A percentile compares a stretch with the other conserved stretches of the same genome.
These are phyloP conservation scores for Paracoccidioides lutzii DNA, from an alignment of 2,329 filamentous ascomycete genomes.

Conservation along the genomic window DNA sequence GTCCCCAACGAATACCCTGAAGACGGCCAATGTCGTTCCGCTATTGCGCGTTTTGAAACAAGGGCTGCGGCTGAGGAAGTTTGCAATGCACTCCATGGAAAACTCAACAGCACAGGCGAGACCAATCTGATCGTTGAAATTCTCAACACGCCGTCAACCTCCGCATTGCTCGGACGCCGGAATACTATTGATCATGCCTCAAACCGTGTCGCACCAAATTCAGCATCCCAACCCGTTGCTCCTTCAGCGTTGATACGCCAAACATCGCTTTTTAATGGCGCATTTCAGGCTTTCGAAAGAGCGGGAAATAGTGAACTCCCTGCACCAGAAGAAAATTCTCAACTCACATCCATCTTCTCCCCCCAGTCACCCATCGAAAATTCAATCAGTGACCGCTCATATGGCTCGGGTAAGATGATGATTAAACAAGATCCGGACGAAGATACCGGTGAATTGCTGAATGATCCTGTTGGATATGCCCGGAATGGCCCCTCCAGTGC, in stretches of 20 bases:
- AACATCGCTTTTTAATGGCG: conserved; percentile 45
- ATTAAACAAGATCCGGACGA: conserved; percentile 53
- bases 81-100: conserved; percentile 46
- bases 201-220: conserved; percentile 10
- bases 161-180: conserved; percentile 29
- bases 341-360: conserved; percentile 46
- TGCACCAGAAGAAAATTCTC: conserved; percentile 36
- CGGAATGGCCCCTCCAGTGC: conserved; percentile 49
- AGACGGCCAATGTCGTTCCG: conserved; percentile 41
- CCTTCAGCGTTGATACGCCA: conserved; percentile 34
- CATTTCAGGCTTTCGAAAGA: conserved; percentile 46
- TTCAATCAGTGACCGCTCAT: conserved; percentile 38
- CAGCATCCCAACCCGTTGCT: conserved; percentile 11
- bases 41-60: conserved; percentile 47
- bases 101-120: conserved; percentile 48
- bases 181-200: conserved; percentile 41
- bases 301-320: conserved; percentile 41
- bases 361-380: conserved; percentile 48
- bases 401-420: conserved; percentile 47
- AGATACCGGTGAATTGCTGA: conserved; percentile 49
- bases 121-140: conserved; percentile 46
- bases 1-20: conserved; percentile 42
- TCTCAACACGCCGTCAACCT: conserved; percentile 18
- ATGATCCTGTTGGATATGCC: conserved; percentile 53
- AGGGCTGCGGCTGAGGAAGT: conserved; percentile 47